Evolutionary conservation across 306 rosid species (phyloP), one percentile per base, ranked within the genome.

Genomic region (Canavalia ensiformis): DNA sequence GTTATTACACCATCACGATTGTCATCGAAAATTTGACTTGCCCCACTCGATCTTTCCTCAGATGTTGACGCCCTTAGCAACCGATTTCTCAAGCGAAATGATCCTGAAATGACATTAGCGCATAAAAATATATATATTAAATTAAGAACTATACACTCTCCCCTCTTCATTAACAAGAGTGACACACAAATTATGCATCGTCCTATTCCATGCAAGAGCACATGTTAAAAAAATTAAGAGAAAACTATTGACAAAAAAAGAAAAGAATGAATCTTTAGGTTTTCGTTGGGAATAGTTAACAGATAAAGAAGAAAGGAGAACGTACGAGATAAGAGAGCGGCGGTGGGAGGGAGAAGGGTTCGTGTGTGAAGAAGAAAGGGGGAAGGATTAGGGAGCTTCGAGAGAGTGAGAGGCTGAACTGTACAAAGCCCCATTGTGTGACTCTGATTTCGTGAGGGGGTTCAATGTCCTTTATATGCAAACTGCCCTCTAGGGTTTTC

Each of bases 1-100:
- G 62, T 44, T 55, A 81, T 5, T 0, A 46, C 80, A 74, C 65
- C 70, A 4, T 84, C 90, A 29, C 82, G 80, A 69, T 82, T 81
- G 74, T 81, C 88, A 29, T 41, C 44, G 68, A 52, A 64, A 62
- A 59, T 33, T 3, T 47, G 68, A 30, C 84, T 78, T 63, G 68
- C 11, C 34, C 90, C 90, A 49, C 63, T 66, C 18, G 87, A 57
- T 76, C 78, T 44, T 68, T 87, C 86, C 31, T 87, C 90, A 6
- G 86, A 87, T 25, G 72, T 8, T 34, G 72, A 33, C 46, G 88
- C 86, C 59, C 76, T 84, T 10, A 70, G 39, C 37, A n/a, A 34
- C 79, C 78, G n/a, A 42, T 74, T 77, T 13, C 72, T 74, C 42
- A 78, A 55, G 34, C 54, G 46, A 70, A 52, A 51, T 37, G 90